Evolutionary conservation across 169 alveolate species (phyloP), one percentile per base, ranked within the genome.

Genomic region (Plasmodium cynomolgi): DNA sequence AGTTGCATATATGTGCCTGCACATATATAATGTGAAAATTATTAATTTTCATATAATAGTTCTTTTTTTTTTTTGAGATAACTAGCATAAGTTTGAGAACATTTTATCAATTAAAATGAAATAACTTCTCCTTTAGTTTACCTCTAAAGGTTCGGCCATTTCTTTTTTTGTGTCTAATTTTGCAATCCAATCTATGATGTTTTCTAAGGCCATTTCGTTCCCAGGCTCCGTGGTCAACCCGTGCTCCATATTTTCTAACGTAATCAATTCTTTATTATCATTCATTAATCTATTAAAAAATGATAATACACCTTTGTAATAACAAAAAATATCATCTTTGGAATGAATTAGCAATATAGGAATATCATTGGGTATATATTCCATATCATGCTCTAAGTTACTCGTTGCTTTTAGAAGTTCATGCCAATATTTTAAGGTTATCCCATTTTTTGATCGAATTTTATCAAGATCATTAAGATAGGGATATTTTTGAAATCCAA

Each of bases 301-400:
- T n/a, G 75, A 44, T 26, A 29, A 0, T 82, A 2, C 90, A 6
- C 90, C 90, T 82, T 23, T 7, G 39, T 54, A 82, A 29, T 54
- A 5, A 44, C 96, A 94, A 6, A 84, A 54, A 33, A 41, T 74
- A 77, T 95, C 97, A 39, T 93, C 95, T 72, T 37, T 77, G 7
- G 93, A 68, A 83, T 95, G 97, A 7, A 95, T n/a, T 26, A 95
- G 44, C 62, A 95, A 58, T 31, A 96, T 84, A 2, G 96, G 97
- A 20, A 95, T 77, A 68, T 94, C 84, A 0, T 0, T 29, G 5
- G 97, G 97, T 31, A 84, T 93, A 9, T 3, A 13, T 9, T 44
- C 26, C 39, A 86, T 56, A 79, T 91, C 84, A 26, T 20, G 41
- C 33, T 79, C 72, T 93, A 95, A 62, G 31, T 58, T 84, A 71